Base-by-base conservation (phyloP, 352 stramenopile species). In the Pythium folliculosum region DNA sequence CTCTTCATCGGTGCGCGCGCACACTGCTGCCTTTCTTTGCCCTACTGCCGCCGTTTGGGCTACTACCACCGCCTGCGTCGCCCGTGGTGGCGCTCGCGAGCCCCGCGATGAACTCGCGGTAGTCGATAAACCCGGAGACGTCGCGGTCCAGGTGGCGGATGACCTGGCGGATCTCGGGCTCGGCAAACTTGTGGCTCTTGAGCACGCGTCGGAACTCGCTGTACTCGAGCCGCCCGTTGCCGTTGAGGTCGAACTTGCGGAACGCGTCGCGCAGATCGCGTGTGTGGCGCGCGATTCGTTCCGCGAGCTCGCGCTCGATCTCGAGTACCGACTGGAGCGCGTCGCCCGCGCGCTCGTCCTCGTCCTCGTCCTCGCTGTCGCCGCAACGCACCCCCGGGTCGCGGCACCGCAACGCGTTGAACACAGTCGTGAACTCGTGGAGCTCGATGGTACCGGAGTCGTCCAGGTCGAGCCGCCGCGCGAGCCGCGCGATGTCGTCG, bases 101-200 rank as follows among this genome's bases (percentile, higher is more conserved):
- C 3, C 73, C 76, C 17, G 79, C 59, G 44, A 89, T 79, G 58
- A 91, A 91, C 55, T 88, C 75, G 35, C 83, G 82, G 59, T 91
- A 91, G 65, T 91, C 83, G 50, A 91, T 91, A 23, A 80, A 91
- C 0, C 83, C 83, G 0, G 80, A 90, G 13, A 91, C 83, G 25
- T 86, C 70, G 12, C 64, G 69, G 63, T 91, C 83, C 27, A 91
- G 53, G 49, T 90, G 83, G 16, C 83, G 81, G 69, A 91, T 90
- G 35, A 91, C 81, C 62, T 86, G 86, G 43, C 80, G 79, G 25
- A 91, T 91, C 50, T 91, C 83, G 25, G 75, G 67, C 50, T 91
- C 83, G 0, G 76, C 72, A 21, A 91, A 77, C 19, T 80, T 77
- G 56, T 89, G 90, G 0, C 69, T 64, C 60, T 86, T 86, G 23